These are phyloP conservation scores for Olyra latifolia DNA, from an alignment of 176 grass and related monocot genomes.

Conservation along the genomic window DNA sequence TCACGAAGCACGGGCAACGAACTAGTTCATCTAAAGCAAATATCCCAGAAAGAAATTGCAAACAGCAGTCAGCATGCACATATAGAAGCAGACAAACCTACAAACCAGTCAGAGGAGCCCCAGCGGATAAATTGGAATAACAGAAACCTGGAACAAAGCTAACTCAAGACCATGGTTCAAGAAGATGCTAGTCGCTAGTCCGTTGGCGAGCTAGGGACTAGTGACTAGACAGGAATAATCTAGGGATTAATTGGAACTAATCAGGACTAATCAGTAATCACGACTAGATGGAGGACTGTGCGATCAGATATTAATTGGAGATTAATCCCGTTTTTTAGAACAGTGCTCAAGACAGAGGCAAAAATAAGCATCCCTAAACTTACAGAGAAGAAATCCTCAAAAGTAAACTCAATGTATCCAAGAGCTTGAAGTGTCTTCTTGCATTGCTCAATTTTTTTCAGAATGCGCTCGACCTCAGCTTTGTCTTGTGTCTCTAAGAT, in stretches of 20 bases:
- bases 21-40: slow-evolving; percentile 8
- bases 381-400: slow-evolving; percentile 95
- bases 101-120: background rate
- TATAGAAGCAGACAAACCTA: background rate
- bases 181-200: no score
- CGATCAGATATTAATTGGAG: no score
- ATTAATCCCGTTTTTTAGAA: no score
- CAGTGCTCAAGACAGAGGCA: background rate
- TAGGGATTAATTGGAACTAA: no score
- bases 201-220: no score
- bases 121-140: background rate
- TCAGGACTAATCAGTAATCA: no score
- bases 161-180: no score
- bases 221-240: no score
- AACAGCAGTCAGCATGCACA: background rate
- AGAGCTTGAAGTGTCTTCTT: slow-evolving; percentile 64
- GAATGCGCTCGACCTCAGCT: slow-evolving; percentile 79
- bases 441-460: slow-evolving; percentile 72
- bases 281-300: no score
- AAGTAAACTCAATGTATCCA: slow-evolving; percentile 95
- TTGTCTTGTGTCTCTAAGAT: slow-evolving; percentile 90
- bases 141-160: background rate
- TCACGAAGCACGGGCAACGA: no score
- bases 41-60: slow-evolving; percentile 8
- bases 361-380: slow-evolving; percentile 34